Conservation (phyloP, 148 eudicot genomes). For the Polygonum aviculare region DNA sequence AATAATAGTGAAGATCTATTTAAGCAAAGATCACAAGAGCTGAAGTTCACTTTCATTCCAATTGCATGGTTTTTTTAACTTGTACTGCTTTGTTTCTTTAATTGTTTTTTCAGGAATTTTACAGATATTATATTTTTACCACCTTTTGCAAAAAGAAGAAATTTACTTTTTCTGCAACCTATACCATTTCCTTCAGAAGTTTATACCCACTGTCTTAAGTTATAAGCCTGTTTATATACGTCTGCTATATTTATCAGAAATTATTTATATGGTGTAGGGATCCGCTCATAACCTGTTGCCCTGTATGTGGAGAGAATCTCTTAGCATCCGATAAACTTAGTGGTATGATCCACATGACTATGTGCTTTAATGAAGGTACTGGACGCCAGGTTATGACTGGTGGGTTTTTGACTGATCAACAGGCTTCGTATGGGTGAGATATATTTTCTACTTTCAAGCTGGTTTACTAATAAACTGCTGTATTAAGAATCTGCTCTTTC, state of each 20-base stretch:
- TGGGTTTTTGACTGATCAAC: constrained; percentile 91
- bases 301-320: constrained; percentile 87
- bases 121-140: background rate
- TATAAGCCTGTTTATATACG: background rate
- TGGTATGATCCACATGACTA: constrained; percentile 75
- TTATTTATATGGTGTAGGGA: constrained; percentile 43
- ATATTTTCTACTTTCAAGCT: constrained; percentile 4
- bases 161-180: background rate
- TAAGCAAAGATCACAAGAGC: background rate
- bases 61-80: background rate
- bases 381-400: constrained; percentile 88
- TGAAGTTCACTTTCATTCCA: background rate
- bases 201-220: background rate
- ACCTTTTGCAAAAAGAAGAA: background rate
- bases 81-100: background rate
- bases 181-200: background rate
- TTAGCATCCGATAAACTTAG: constrained; percentile 56
- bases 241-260: background rate
- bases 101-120: background rate
- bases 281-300: constrained; percentile 74
- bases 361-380: constrained; percentile 94
- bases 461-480: background rate
- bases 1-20: constrained; percentile 10
- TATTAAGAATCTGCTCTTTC: background rate
- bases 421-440: constrained; percentile 85